Conservation (phyloP, 148 eudicot genomes). For the Mesembryanthemum crystallinum region DNA sequence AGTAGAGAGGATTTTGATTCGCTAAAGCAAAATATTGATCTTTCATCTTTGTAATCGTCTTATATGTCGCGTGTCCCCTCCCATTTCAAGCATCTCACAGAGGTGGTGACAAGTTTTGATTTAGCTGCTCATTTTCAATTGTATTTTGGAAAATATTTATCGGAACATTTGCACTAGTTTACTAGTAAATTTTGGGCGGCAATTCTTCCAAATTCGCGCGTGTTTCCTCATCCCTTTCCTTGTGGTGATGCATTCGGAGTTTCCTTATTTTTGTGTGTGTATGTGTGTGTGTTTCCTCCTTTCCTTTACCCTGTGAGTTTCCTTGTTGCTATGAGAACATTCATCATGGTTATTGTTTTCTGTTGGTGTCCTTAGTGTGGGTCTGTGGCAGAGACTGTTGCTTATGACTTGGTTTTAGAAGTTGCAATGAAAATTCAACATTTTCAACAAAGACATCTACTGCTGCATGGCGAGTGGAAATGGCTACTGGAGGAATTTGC, state of each 20-base stretch:
- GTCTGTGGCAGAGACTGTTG: slow-evolving; percentile 94
- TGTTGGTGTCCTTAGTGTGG: slow-evolving; percentile 53
- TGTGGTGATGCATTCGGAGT: too few relatives aligned
- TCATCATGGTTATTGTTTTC: slow-evolving; percentile 8
- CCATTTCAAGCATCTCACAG: neutral
- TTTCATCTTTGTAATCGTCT: too few relatives aligned
- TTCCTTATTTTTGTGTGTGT: neutral
- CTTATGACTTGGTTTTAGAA: slow-evolving; percentile 85
- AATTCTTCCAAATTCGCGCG: neutral
- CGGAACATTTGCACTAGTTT: neutral
- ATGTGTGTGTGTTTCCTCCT: neutral
- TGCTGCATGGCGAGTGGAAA: slow-evolving; percentile 81
- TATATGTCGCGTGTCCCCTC: too few relatives aligned
- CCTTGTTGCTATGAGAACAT: neutral
- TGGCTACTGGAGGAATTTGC: slow-evolving; percentile 94
- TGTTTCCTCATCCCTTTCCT: too few relatives aligned
- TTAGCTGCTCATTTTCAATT: neutral
- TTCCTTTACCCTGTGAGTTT: neutral
- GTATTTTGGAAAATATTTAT: too few relatives aligned
- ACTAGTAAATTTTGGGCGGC: neutral
- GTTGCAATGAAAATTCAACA: slow-evolving; percentile 91
- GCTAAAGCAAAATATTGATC: too few relatives aligned
- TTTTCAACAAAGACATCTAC: slow-evolving; percentile 80
- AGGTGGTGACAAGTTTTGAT: slow-evolving; percentile 1
- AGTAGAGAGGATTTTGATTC: too few relatives aligned